phyloP scores from a whole-genome alignment of 257 asterid species.

The Plantago elongata region DNA sequence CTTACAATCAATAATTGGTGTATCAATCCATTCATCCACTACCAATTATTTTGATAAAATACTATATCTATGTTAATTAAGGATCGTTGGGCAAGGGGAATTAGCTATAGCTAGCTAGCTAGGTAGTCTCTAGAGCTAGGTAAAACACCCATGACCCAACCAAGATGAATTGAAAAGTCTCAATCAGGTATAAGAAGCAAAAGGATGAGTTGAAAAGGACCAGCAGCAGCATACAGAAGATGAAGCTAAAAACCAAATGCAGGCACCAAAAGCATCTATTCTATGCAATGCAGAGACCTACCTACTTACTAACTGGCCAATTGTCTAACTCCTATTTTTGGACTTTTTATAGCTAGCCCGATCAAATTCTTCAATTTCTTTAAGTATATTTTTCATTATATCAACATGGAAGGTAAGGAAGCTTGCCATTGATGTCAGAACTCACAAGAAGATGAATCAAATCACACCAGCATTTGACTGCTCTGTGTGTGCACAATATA shows the following conservation, averaged over 20 bases:
- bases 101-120: background rate
- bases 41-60: too few relatives aligned
- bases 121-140: too few relatives aligned
- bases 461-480: constrained; percentile 5
- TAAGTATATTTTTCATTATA: background rate
- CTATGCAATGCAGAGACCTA: constrained; percentile 15
- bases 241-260: constrained; percentile 22
- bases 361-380: background rate
- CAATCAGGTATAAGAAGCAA: constrained; percentile 6
- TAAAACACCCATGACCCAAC: background rate
- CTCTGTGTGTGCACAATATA: background rate
- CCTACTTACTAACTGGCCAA: background rate
- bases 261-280: constrained; percentile 27
- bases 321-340: constrained; percentile 1
- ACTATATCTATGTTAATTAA: background rate
- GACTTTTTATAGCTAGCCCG: background rate
- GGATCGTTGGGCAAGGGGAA: constrained; percentile 1
- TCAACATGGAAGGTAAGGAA: background rate
- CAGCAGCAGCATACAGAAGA: constrained; percentile 4
- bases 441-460: background rate
- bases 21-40: too few relatives aligned
- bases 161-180: constrained; percentile 16
- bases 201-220: constrained; percentile 27
- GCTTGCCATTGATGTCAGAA: background rate
- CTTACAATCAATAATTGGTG: too few relatives aligned